These are phyloP conservation scores for Backusella luteola DNA, from an alignment of 192 early-diverging fungal genomes.

Conservation along the genomic window DNA sequence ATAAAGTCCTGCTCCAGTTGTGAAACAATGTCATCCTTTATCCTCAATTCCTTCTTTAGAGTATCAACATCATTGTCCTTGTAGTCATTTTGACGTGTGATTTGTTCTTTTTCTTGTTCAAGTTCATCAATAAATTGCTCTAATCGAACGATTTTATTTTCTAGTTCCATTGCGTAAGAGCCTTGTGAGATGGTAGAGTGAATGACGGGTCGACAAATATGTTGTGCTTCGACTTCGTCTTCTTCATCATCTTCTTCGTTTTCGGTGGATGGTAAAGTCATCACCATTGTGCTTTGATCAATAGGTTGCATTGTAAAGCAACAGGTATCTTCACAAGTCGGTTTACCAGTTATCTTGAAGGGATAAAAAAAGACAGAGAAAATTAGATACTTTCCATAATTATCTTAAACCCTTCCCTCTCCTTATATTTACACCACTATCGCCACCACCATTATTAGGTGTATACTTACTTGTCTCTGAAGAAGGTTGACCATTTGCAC, in stretches of 20 bases:
- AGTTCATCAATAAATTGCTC: slow-evolving; percentile 34
- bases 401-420: not conserved
- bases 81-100: slow-evolving; percentile 25
- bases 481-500: slow-evolving; percentile 43
- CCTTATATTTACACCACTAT: not conserved
- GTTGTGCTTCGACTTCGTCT: slow-evolving; percentile 33
- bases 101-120: slow-evolving; percentile 31
- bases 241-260: slow-evolving; percentile 24
- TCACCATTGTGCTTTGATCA: slow-evolving; percentile 33
- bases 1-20: slow-evolving; percentile 41
- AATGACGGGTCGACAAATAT: slow-evolving; percentile 41
- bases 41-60: slow-evolving; percentile 36
- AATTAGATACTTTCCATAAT: not conserved
- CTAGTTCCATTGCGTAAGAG: slow-evolving; percentile 33
- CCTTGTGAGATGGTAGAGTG: slow-evolving; percentile 36
- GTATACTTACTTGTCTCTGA: slow-evolving; percentile 37
- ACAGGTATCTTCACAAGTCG: slow-evolving; percentile 36
- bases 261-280: slow-evolving; percentile 35
- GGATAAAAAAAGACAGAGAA: not conserved
- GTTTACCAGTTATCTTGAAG: slow-evolving; percentile 31
- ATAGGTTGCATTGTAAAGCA: slow-evolving; percentile 35
- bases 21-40: slow-evolving; percentile 38
- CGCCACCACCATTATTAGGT: not conserved
- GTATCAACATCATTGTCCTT: slow-evolving; percentile 35
- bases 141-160: slow-evolving; percentile 28